A percentile compares a stretch with the other conserved stretches of the same genome.
phyloP scores from a whole-genome alignment of 2,329 filamentous ascomycete species.

The Botryotinia globosa region DNA sequence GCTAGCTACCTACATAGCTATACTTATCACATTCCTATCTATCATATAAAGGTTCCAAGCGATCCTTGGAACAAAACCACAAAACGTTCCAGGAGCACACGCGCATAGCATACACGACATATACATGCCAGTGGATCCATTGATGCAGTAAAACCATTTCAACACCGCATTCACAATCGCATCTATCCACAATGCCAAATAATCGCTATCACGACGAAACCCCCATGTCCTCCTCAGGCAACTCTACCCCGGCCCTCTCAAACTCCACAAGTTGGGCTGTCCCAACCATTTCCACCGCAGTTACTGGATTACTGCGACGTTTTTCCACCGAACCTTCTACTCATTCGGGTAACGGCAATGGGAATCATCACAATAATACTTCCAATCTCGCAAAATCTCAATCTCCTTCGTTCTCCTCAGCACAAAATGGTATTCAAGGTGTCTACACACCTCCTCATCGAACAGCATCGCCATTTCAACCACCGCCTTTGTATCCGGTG shows the following conservation, averaged over 20 bases:
- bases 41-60: background rate
- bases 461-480: slow-evolving; percentile 75
- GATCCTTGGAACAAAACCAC: background rate
- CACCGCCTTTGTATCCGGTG: slow-evolving; percentile 82
- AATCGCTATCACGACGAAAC: slow-evolving; percentile 23
- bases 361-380: slow-evolving; percentile 28
- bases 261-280: slow-evolving; percentile 44
- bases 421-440: slow-evolving; percentile 29
- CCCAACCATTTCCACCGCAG: slow-evolving; percentile 49
- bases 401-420: background rate
- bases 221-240: slow-evolving; percentile 28
- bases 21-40: background rate
- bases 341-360: background rate
- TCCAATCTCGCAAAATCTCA: slow-evolving; percentile 23
- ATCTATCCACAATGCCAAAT: slow-evolving; percentile 8
- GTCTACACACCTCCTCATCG: slow-evolving; percentile 44
- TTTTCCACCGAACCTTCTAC: slow-evolving; percentile 52
- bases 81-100: background rate
- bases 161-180: background rate
- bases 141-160: background rate
- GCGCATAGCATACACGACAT: background rate
- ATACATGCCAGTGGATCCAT: background rate
- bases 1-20: too few relatives aligned
- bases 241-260: slow-evolving; percentile 39
- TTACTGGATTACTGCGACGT: slow-evolving; percentile 65